Conservation (phyloP, 176 grass and related monocot genomes). For the Echinochloa phyllopogon region DNA sequence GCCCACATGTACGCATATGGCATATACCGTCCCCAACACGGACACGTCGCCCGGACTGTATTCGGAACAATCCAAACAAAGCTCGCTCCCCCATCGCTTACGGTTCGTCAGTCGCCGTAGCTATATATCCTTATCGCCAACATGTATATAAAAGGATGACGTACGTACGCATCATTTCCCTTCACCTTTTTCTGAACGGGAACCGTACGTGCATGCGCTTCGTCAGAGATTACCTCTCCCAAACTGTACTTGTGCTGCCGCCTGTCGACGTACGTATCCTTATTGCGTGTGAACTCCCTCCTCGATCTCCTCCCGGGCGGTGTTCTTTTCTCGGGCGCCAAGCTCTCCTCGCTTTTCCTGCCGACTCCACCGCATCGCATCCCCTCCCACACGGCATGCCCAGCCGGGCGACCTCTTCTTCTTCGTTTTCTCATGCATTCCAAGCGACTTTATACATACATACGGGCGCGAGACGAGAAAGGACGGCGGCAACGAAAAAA, state of each 20-base stretch:
- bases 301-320: background rate
- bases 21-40: background rate
- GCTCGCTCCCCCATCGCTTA: background rate
- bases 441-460: conserved; percentile 26
- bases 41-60: conserved; percentile 16
- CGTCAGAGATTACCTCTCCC: background rate
- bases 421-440: background rate
- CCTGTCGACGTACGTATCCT: background rate
- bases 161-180: background rate
- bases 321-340: background rate
- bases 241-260: background rate
- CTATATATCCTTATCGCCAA: background rate
- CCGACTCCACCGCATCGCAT: background rate
- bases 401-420: background rate
- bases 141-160: background rate
- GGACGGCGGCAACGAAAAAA: background rate
- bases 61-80: background rate
- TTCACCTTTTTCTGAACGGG: background rate
- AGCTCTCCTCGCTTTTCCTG: background rate
- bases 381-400: background rate
- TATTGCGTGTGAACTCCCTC: background rate
- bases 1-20: background rate
- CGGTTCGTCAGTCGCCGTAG: background rate
- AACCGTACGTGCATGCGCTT: background rate
- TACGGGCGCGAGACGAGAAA: background rate